Evolutionary conservation across 2,329 filamentous ascomycete species (phyloP).

Genomic region (Chaetomium olivaceum): DNA sequence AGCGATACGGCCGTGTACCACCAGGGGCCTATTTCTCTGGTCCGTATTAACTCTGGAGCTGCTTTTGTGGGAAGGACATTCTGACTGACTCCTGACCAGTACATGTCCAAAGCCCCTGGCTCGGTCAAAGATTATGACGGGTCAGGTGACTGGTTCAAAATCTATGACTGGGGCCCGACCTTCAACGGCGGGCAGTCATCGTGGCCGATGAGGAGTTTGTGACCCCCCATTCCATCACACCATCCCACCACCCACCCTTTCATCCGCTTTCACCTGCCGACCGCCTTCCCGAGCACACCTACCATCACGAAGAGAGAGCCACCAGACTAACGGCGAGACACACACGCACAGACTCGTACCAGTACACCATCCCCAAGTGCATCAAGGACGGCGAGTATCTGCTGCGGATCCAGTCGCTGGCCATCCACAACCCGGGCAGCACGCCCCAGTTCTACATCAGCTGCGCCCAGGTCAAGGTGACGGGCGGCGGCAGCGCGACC

Average conservation of each 20-base stretch:
- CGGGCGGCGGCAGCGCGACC: conserved; percentile 42
- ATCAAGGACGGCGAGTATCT: conserved; percentile 43
- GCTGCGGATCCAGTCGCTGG: conserved; percentile 48
- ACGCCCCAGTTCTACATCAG: conserved; percentile 48
- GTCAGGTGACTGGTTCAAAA: conserved; percentile 47
- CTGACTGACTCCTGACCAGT: conserved; percentile 24
- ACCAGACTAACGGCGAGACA: neutral
- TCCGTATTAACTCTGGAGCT: neutral
- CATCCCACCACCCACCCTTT: neutral
- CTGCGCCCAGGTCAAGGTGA: conserved; percentile 38
- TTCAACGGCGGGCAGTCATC: conserved; percentile 35
- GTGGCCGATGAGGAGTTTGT: conserved; percentile 36
- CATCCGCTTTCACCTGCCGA: neutral
- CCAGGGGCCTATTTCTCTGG: conserved; percentile 44
- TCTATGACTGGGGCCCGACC: conserved; percentile 39
- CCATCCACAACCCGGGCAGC: conserved; percentile 41
- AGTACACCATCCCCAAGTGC: conserved; percentile 33
- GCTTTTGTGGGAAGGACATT: conserved; percentile 17
- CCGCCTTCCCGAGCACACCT: neutral
- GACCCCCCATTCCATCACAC: neutral
- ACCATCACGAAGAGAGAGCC: neutral
- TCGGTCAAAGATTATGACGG: conserved; percentile 42
- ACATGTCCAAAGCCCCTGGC: conserved; percentile 45
- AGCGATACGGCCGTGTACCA: conserved; percentile 46
- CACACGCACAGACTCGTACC: conserved; percentile 21